Base-by-base conservation (phyloP, 768 basidiomycete genomes). In the Trametes coccinea region DNA sequence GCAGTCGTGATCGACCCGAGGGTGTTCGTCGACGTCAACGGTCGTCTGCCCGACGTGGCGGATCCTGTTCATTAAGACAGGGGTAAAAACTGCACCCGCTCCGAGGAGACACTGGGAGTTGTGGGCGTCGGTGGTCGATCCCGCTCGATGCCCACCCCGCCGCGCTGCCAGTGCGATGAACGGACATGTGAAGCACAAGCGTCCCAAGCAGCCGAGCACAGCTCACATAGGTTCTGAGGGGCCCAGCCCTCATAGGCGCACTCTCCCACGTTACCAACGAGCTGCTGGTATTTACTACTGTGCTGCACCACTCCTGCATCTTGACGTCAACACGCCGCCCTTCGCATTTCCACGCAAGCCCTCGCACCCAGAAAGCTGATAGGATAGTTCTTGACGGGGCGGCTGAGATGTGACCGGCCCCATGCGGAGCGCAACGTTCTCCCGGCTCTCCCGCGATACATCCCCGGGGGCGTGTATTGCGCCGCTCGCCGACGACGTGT, bases 31-130 rank as follows among this genome's bases (percentile, higher is more conserved):
- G 50, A 50, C 48, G 47, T 55, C 59, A 61, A 54, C 52, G 33
- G 49, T 37, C 54, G 54, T 46, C 30, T 34, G 56, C 40, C 56
- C 61, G 51, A 53, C 45, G 46, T 48, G 56, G 56, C 61, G 61
- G 61, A 53, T 58, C 45, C 56, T 62, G 51, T 62, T 62, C 53
- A 62, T 62, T 62, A 58, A 62, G 56, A 58, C 51, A 62, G 61
- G 56, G 56, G 52, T 46, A 52, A 58, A 29, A 13, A 58, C 56
- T 62, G 61, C 61, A 62, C 61, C 61, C 61, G 61, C 56, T 40
- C 61, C 54, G 60, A 40, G 54, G 40, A 22, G 22, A 9, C 49
- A 59, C 57, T 59, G 57, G 49, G 50, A 62, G 56, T 53, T 61
- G 60, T 61, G 60, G 52, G 60, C 40, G 57, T 59, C 57, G 57